Percentiles rank a stretch among this genome's conserved stretches.
Evolutionary conservation across 768 basidiomycete genomes (phyloP).

Genomic region (Lanmaoa rubissima): DNA sequence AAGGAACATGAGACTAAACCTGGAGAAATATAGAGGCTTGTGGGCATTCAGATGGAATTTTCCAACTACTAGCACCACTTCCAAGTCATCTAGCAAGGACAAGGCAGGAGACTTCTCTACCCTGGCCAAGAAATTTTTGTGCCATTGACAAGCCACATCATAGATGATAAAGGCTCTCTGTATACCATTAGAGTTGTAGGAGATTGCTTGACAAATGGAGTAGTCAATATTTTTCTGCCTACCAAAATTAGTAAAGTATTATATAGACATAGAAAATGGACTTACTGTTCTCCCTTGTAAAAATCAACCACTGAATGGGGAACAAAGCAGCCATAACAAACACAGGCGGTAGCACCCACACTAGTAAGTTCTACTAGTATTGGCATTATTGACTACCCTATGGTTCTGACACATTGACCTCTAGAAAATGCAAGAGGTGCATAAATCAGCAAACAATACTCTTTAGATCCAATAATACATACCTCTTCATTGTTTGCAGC

Average conservation of each 20-base stretch:
- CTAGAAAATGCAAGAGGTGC: no score
- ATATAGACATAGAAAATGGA: no score
- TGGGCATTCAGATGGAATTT: conserved; percentile 35
- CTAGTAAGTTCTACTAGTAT: neutral
- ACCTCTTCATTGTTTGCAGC: no score
- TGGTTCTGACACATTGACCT: neutral
- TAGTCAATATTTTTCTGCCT: conserved; percentile 31
- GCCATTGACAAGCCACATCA: conserved; percentile 33
- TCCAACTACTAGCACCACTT: conserved; percentile 20
- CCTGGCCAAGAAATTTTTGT: no score
- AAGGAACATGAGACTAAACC: conserved; percentile 21
- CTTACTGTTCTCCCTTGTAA: conserved; percentile 25
- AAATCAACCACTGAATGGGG: conserved; percentile 33
- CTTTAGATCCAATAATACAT: no score
- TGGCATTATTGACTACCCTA: neutral
- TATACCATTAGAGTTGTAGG: neutral
- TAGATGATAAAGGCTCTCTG: conserved; percentile 21
- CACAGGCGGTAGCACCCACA: neutral
- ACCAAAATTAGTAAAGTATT: no score
- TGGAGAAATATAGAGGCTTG: neutral
- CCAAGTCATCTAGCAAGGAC: neutral
- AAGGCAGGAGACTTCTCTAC: neutral
- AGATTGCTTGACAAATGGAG: conserved; percentile 21
- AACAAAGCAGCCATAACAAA: conserved; percentile 13
- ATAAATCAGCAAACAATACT: no score